These are phyloP conservation scores for Tulasnella sp. DNA, from an alignment of 768 basidiomycete genomes.

Conservation along the genomic window DNA sequence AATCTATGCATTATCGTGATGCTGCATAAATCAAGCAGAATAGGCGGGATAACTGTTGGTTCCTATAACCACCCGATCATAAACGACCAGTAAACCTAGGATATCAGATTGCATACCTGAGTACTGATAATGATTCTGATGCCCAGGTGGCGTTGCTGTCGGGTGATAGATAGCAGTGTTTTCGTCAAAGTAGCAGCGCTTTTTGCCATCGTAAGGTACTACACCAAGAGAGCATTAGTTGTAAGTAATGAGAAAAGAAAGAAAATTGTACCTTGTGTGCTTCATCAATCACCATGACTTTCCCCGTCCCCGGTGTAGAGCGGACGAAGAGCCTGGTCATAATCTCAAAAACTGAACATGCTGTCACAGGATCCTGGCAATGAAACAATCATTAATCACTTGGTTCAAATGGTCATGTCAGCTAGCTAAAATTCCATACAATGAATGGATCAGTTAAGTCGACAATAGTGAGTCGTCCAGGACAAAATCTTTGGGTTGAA, in stretches of 20 bases:
- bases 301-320: slow-evolving; percentile 1
- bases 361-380: slow-evolving; percentile 51
- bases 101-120: not conserved
- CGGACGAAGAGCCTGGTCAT: slow-evolving; percentile 46
- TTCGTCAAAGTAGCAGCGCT: slow-evolving; percentile 25
- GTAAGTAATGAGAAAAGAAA: not conserved
- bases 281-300: slow-evolving; percentile 9
- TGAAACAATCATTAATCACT: too few relatives aligned
- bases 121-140: slow-evolving; percentile 13
- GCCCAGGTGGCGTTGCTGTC: slow-evolving; percentile 13
- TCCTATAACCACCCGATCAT: not conserved
- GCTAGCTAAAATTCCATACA: too few relatives aligned
- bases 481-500: slow-evolving; percentile 31
- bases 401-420: too few relatives aligned
- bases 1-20: slow-evolving; percentile 6
- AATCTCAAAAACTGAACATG: slow-evolving; percentile 60
- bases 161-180: slow-evolving; percentile 3
- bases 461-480: slow-evolving; percentile 51
- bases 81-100: not conserved
- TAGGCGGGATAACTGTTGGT: slow-evolving; percentile 10
- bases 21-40: slow-evolving; percentile 7
- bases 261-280: slow-evolving; percentile 30
- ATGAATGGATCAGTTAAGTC: slow-evolving; percentile 59
- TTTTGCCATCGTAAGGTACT: slow-evolving; percentile 7
- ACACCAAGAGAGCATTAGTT: not conserved